phyloP scores from a whole-genome alignment of 1,284 basidiomycete genomes.

The Marasmius oreades region DNA sequence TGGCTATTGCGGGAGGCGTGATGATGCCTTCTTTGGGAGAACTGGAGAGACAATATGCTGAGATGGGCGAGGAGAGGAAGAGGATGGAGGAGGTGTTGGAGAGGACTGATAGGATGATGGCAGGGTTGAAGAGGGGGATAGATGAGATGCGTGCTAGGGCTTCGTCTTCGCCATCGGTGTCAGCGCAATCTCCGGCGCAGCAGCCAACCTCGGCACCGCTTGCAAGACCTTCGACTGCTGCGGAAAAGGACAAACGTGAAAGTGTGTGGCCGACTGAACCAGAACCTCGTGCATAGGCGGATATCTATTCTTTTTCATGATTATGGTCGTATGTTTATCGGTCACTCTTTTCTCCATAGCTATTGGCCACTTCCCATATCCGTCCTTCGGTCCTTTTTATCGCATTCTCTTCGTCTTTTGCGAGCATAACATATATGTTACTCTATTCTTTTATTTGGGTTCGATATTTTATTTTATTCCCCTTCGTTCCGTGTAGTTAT shows the following conservation, averaged over 20 bases:
- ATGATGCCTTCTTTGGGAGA: constrained; percentile 53
- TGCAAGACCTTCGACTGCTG: constrained; percentile 3
- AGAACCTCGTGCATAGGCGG: constrained; percentile 4
- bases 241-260: constrained; percentile 16
- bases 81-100: constrained; percentile 68
- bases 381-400: too few species aligned
- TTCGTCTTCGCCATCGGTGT: neutral
- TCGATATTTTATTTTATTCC: neutral
- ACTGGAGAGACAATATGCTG: constrained; percentile 64
- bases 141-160: constrained; percentile 49
- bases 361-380: neutral
- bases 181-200: constrained; percentile 11
- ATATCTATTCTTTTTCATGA: neutral
- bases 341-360: constrained; percentile 2
- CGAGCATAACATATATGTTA: constrained; percentile 5
- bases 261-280: constrained; percentile 17
- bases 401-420: neutral
- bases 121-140: constrained; percentile 63
- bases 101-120: constrained; percentile 69
- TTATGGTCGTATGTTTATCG: neutral
- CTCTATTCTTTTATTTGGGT: constrained; percentile 2
- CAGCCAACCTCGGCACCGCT: constrained; percentile 16
- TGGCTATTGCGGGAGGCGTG: constrained; percentile 25
- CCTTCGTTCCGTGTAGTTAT: too few species aligned
- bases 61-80: constrained; percentile 57